Evolutionary conservation across 1,139 yeast genomes (phyloP).

Genomic region (Nakaseomyces glabratus): DNA sequence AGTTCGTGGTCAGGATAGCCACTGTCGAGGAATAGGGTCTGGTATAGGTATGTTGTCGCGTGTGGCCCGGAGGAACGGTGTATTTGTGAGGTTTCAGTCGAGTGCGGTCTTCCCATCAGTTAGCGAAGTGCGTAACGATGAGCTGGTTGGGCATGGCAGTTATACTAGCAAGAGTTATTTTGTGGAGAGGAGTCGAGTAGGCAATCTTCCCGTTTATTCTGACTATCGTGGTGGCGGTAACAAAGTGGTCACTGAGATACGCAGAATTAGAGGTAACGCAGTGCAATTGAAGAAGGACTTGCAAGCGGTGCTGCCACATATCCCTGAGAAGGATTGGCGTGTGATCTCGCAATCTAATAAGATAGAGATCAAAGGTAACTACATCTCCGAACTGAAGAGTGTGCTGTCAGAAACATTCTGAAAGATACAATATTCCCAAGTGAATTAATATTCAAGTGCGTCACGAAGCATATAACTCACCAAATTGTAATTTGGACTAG

Average conservation of each 20-base stretch:
- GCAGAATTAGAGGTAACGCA: constrained; percentile 55
- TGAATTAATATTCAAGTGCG: constrained; percentile 2
- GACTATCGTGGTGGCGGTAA: constrained; percentile 39
- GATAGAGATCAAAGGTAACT: constrained; percentile 52
- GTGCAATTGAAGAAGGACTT: constrained; percentile 51
- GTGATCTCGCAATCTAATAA: constrained; percentile 34
- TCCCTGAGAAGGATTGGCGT: constrained; percentile 39
- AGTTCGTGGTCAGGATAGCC: no score
- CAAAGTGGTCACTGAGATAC: constrained; percentile 52
- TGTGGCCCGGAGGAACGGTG: no score
- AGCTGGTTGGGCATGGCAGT: constrained; percentile 29
- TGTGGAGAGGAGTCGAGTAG: constrained; percentile 46
- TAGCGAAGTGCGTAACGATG: constrained; percentile 24
- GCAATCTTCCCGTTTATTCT: constrained; percentile 63
- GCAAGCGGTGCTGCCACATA: constrained; percentile 38
- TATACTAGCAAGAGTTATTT: constrained; percentile 41
- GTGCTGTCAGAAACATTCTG: constrained; percentile 21
- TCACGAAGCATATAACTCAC: no score
- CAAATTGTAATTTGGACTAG: constrained; percentile 1
- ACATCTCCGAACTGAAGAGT: constrained; percentile 37
- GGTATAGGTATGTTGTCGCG: background rate
- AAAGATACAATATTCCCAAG: background rate
- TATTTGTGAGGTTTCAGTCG: constrained; percentile 1
- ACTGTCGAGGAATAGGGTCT: constrained; percentile 1
- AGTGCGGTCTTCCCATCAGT: constrained; percentile 24